A percentile compares a stretch with the other conserved stretches of the same genome.
Evolutionary conservation across 2,329 filamentous ascomycete species (phyloP).

Genomic region (Botrytis hyacinthi): DNA sequence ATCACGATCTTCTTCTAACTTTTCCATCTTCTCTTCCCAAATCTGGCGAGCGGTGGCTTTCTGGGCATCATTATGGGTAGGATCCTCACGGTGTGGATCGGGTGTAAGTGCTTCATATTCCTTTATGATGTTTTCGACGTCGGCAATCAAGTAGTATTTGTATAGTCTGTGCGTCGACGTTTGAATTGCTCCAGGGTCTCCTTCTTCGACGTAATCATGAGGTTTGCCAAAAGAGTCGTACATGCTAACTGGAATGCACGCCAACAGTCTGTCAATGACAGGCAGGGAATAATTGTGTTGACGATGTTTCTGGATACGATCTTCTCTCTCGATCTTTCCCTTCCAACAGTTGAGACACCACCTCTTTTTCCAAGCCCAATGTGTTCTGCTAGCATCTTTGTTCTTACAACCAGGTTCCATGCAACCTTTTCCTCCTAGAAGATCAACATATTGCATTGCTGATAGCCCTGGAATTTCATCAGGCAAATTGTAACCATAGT

Average conservation of each 20-base stretch:
- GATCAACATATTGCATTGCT: slow-evolving; percentile 34
- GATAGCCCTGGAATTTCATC: slow-evolving; percentile 26
- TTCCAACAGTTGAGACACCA: slow-evolving; percentile 36
- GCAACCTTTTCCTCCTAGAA: slow-evolving; percentile 38
- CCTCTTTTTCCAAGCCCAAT: slow-evolving; percentile 39
- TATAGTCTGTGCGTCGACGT: slow-evolving; percentile 31
- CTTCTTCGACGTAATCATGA: slow-evolving; percentile 34
- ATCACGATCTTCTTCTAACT: slow-evolving; percentile 29
- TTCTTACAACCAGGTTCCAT: slow-evolving; percentile 31
- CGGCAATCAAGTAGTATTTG: slow-evolving; percentile 33
- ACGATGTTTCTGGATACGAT: slow-evolving; percentile 34
- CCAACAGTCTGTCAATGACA: slow-evolving; percentile 32
- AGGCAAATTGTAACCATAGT: slow-evolving; percentile 36
- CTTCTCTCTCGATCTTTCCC: slow-evolving; percentile 35
- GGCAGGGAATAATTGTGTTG: slow-evolving; percentile 27
- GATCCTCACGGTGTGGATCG: slow-evolving; percentile 30
- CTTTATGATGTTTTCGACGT: slow-evolving; percentile 32
- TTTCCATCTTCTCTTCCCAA: slow-evolving; percentile 29
- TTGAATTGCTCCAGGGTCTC: neutral
- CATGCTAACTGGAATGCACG: slow-evolving; percentile 37
- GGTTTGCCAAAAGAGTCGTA: slow-evolving; percentile 38
- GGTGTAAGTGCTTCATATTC: slow-evolving; percentile 35
- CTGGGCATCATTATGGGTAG: slow-evolving; percentile 30
- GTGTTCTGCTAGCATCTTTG: slow-evolving; percentile 32
- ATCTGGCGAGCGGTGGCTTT: slow-evolving; percentile 29